Base-by-base conservation (phyloP, 768 basidiomycete genomes). In the Hericium coralloides region DNA sequence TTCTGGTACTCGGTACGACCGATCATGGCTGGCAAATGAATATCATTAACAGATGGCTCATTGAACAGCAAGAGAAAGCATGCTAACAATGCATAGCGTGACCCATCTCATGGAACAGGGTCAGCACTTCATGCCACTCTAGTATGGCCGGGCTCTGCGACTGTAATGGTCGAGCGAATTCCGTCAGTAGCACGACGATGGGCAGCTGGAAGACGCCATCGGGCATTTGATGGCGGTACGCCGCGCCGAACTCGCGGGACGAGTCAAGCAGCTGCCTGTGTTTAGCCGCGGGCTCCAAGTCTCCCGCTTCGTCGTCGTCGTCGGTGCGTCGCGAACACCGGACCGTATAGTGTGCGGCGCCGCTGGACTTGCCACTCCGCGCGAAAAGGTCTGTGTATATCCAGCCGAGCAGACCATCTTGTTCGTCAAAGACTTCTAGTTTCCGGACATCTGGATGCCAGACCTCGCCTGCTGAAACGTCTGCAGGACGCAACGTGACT, bases 71-170 rank as follows among this genome's bases (percentile, higher is more conserved):
- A 25, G 25, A 18, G 39, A 55, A 48, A 26, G 43, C 12, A n/a
- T 15, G 77, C 93, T 78, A 66, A 98, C 97, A 99, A 68, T 99
- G 97, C 82, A 99, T 93, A 12, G 97, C 97, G 72, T 99, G 97
- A 0, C 97, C 97, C 93, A 98, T 97, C 73, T 99, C 97, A 65
- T 99, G 97, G 73, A 94, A 97, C 22, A 98, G 74, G 2, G 95
- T 98, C 67, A 89, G 76, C 9, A 98, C 91, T 63, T 98, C 94
- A 63, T 89, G 87, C 94, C 95, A 98, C 56, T 86, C 84, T 20
- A 99, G 72, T 52, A 86, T 70, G 0, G 91, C 85, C 5, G 90
- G 80, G 0, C 85, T 87, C 12, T 76, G 72, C 17, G 78, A 59
- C 3, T 81, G 74, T 18, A 47, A 45, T 20, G 89, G 85, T 26